phyloP scores from a whole-genome alignment of 2,329 filamentous ascomycete genomes.

The Claviceps spartinae region DNA sequence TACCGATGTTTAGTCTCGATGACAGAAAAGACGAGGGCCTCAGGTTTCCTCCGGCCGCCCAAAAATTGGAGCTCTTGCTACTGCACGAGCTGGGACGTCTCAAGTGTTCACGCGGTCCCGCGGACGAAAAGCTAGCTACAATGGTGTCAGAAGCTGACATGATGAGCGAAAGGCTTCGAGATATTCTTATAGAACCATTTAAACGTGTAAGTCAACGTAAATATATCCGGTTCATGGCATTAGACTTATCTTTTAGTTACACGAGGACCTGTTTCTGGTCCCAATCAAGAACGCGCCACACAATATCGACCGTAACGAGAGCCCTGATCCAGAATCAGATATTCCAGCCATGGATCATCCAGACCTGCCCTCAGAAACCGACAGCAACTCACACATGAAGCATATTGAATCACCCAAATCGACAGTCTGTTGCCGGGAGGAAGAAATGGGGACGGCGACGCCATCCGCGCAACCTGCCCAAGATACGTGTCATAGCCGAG shows the following conservation, averaged over 20 bases:
- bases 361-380: background rate
- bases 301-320: background rate
- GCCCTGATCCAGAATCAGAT: background rate
- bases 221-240: background rate
- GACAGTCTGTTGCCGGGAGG: background rate
- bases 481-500: background rate
- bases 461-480: background rate
- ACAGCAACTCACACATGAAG: background rate
- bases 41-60: conserved; percentile 1
- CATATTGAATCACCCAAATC: background rate
- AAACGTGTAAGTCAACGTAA: conserved; percentile 1
- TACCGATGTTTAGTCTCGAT: conserved; percentile 4
- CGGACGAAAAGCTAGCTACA: conserved; percentile 2
- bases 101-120: background rate
- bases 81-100: conserved; percentile 5
- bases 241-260: conserved; percentile 1
- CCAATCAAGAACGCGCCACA: background rate
- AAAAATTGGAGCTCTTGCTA: conserved; percentile 2
- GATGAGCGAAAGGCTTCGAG: background rate
- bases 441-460: background rate
- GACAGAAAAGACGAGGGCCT: conserved; percentile 5
- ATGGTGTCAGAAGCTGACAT: background rate
- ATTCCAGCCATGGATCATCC: background rate
- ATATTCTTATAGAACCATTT: background rate
- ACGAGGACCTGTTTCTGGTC: conserved; percentile 2